These are phyloP conservation scores for Fusarium sp. DNA, from an alignment of 2,329 filamentous ascomycete species.

Conservation along the genomic window DNA sequence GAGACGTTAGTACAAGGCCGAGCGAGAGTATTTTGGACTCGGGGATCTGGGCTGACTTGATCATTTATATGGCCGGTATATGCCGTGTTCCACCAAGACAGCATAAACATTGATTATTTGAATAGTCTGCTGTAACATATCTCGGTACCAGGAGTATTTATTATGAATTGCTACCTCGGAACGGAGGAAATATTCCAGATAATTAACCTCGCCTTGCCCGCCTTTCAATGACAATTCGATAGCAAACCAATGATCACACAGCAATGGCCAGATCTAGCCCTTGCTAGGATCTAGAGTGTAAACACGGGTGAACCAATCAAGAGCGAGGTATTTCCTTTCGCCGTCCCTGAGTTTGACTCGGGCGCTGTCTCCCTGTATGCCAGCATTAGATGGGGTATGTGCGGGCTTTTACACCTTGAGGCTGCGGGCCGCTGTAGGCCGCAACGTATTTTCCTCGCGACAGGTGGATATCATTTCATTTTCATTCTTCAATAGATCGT, in stretches of 20 bases:
- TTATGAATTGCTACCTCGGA: background rate
- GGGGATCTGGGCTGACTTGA: slow-evolving; percentile 6
- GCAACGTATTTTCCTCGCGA: slow-evolving; percentile 7
- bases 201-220: background rate
- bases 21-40: slow-evolving; percentile 28
- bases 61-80: background rate
- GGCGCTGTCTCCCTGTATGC: slow-evolving; percentile 25
- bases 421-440: slow-evolving; percentile 29
- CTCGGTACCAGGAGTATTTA: background rate
- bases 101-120: background rate
- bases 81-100: background rate
- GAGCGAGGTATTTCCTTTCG: slow-evolving; percentile 41
- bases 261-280: slow-evolving; percentile 1
- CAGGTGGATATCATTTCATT: background rate
- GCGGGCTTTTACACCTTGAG: slow-evolving; percentile 14
- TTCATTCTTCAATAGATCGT: background rate
- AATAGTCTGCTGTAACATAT: background rate
- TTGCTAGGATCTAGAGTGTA: slow-evolving; percentile 11
- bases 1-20: slow-evolving; percentile 24
- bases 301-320: slow-evolving; percentile 32
- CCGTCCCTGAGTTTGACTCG: slow-evolving; percentile 40
- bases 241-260: slow-evolving; percentile 9
- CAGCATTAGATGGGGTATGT: background rate
- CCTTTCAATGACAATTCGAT: slow-evolving; percentile 4
- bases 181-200: background rate